Evolutionary conservation across 169 alveolate genomes (phyloP).

Genomic region (Plasmodium gonderi): DNA sequence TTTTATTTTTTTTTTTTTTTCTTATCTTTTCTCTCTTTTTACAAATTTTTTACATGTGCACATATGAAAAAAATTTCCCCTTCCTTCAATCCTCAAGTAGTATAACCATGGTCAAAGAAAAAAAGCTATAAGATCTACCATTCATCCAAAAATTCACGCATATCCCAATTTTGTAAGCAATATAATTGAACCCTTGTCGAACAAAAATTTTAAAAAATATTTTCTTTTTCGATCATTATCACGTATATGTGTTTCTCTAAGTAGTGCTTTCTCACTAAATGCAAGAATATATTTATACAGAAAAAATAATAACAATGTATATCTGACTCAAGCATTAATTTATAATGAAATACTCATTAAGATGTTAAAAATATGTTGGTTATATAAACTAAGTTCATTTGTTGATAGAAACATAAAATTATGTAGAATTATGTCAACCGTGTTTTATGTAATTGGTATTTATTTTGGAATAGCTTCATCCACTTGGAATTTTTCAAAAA

Average conservation of each 20-base stretch:
- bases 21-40: too few relatives aligned
- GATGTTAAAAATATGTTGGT: conserved; percentile 47
- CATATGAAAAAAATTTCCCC: not conserved
- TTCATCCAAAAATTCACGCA: not conserved
- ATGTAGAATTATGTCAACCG: conserved; percentile 50
- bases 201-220: conserved; percentile 16
- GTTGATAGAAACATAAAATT: conserved; percentile 49
- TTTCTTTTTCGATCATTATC: conserved; percentile 39
- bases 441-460: conserved; percentile 45
- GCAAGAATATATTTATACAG: conserved; percentile 34
- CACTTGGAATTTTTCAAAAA: conserved; percentile 8
- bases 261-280: conserved; percentile 57
- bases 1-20: too few relatives aligned
- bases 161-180: conserved; percentile 40
- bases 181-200: conserved; percentile 31
- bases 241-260: conserved; percentile 66
- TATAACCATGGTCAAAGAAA: not conserved
- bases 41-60: not conserved
- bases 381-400: conserved; percentile 40
- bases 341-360: conserved; percentile 57
- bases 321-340: conserved; percentile 24
- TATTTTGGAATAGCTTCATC: conserved; percentile 34
- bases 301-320: conserved; percentile 19
- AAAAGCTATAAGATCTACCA: not conserved
- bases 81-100: not conserved